A percentile compares a stretch with the other conserved stretches of the same genome.
Evolutionary conservation across 2,329 filamentous ascomycete species (phyloP).

Genomic region (Lachnellula arida): DNA sequence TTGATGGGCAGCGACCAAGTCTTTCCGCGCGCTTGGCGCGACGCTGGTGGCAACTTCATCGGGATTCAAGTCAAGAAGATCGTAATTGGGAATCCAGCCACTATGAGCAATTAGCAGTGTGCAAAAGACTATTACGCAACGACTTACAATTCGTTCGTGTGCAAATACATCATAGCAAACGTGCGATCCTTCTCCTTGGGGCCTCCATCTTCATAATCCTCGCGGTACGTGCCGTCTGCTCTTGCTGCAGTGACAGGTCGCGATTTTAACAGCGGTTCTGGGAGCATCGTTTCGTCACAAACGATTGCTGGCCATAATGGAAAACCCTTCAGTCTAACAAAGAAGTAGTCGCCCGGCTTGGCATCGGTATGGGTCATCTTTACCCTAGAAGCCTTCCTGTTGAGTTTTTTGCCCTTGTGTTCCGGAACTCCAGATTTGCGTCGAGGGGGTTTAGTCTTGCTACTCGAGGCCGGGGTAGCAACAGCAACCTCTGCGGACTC

Average conservation of each 20-base stretch:
- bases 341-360: slow-evolving; percentile 85
- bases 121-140: neutral
- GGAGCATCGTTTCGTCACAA: slow-evolving; percentile 92
- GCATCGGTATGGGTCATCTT: slow-evolving; percentile 71
- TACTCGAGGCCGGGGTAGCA: slow-evolving; percentile 38
- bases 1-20: slow-evolving; percentile 71
- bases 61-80: slow-evolving; percentile 71
- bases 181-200: slow-evolving; percentile 81
- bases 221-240: slow-evolving; percentile 79
- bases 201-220: slow-evolving; percentile 81
- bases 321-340: slow-evolving; percentile 91
- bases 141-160: slow-evolving; percentile 95
- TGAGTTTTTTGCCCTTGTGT: slow-evolving; percentile 73
- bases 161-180: slow-evolving; percentile 91
- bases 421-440: slow-evolving; percentile 73
- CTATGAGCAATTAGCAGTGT: slow-evolving; percentile 43
- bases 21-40: slow-evolving; percentile 72
- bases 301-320: slow-evolving; percentile 93
- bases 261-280: slow-evolving; percentile 66
- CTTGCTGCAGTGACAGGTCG: slow-evolving; percentile 82
- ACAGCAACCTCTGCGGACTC: slow-evolving; percentile 32
- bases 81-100: slow-evolving; percentile 85
- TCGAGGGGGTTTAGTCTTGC: slow-evolving; percentile 45
- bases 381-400: slow-evolving; percentile 76
- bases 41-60: slow-evolving; percentile 64